Conservation (phyloP, 768 basidiomycete genomes). For the Suillus sp. region DNA sequence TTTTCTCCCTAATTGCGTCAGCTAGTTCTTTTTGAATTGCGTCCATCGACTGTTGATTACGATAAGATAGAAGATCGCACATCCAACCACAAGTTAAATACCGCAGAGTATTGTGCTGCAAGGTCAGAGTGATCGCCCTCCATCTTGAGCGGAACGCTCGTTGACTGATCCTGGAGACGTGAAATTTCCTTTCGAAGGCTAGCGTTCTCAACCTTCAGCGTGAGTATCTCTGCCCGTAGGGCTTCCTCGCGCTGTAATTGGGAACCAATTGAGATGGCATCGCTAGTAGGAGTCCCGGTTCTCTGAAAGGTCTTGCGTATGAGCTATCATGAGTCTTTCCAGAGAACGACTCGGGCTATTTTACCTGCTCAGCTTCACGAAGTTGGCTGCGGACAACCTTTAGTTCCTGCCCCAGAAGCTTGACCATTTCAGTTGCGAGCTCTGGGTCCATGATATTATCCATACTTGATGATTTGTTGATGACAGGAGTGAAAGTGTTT, state of each 20-base stretch:
- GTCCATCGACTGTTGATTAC: constrained; percentile 16
- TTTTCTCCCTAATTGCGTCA: constrained; percentile 20
- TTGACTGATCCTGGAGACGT: constrained; percentile 18
- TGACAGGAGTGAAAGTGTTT: neutral
- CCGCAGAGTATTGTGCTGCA: constrained; percentile 15
- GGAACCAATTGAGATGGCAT: constrained; percentile 1
- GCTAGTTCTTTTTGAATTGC: constrained; percentile 17
- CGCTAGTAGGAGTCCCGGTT: constrained; percentile 11
- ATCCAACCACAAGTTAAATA: neutral
- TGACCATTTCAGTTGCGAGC: constrained; percentile 27
- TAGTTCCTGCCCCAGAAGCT: constrained; percentile 28
- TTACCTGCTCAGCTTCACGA: constrained; percentile 25
- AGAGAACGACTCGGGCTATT: neutral
- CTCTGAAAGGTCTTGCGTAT: constrained; percentile 14
- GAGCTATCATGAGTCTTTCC: neutral
- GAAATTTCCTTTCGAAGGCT: constrained; percentile 20
- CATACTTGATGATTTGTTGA: constrained; percentile 14
- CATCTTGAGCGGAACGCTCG: constrained; percentile 20
- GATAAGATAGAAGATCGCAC: neutral
- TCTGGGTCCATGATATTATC: constrained; percentile 30
- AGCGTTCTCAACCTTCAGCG: constrained; percentile 24
- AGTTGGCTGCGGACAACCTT: constrained; percentile 26
- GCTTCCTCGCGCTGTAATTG: constrained; percentile 14
- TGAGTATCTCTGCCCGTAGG: constrained; percentile 20
- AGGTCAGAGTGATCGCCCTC: constrained; percentile 15